Evolutionary conservation across 331 rosid species (phyloP).

Genomic region (Quercus tomentella): DNA sequence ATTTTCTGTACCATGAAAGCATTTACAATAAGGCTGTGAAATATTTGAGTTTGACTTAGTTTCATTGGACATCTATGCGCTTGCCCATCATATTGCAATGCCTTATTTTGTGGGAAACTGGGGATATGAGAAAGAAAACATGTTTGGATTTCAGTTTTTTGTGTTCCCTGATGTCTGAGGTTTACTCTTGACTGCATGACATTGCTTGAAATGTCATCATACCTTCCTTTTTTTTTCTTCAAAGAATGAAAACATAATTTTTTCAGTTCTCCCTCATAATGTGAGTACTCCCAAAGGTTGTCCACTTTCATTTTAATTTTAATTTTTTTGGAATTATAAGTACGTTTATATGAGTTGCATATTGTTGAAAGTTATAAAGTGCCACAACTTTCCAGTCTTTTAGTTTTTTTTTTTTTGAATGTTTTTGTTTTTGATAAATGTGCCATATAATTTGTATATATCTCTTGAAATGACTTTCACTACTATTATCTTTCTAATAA

Average conservation of each 20-base stretch:
- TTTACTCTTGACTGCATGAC: background rate
- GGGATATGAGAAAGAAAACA: background rate
- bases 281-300: background rate
- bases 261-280: background rate
- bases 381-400: background rate
- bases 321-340: background rate
- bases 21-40: background rate
- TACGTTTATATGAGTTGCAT: background rate
- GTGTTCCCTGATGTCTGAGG: background rate
- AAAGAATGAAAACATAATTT: background rate
- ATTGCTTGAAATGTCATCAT: background rate
- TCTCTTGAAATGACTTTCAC: background rate
- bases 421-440: background rate
- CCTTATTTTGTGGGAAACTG: background rate
- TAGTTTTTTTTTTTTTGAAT: background rate
- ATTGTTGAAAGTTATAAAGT: background rate
- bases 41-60: background rate
- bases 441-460: background rate
- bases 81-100: background rate
- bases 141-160: background rate
- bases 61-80: background rate
- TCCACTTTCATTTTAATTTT: background rate
- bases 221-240: background rate
- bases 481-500: background rate
- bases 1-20: conserved; percentile 13